Conservation (phyloP, 805 yeast genomes). For the Cyberlindnera galapagoensis region DNA sequence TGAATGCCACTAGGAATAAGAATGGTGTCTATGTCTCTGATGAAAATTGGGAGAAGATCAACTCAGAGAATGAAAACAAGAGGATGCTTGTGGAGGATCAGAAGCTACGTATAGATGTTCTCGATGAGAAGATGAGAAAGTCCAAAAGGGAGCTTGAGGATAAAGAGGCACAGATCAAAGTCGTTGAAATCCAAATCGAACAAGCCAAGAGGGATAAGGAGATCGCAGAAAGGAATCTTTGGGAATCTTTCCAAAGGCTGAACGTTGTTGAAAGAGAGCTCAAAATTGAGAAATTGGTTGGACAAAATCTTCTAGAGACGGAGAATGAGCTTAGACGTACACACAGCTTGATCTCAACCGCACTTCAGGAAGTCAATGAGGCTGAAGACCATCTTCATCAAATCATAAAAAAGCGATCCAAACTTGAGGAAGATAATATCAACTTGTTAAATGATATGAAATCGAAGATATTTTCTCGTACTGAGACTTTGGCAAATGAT, state of each 20-base stretch:
- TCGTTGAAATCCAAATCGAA: slow-evolving; percentile 9
- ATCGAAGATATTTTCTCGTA: slow-evolving; percentile 2
- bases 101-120: slow-evolving; percentile 37
- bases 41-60: slow-evolving; percentile 39
- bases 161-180: slow-evolving; percentile 24
- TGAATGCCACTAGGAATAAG: slow-evolving; percentile 55
- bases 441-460: slow-evolving; percentile 10
- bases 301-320: slow-evolving; percentile 15
- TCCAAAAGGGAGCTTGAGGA: slow-evolving; percentile 35
- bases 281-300: slow-evolving; percentile 12
- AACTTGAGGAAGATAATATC: slow-evolving; percentile 13
- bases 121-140: slow-evolving; percentile 40
- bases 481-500: slow-evolving; percentile 1
- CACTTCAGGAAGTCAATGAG: slow-evolving; percentile 17
- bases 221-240: slow-evolving; percentile 7
- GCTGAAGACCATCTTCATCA: slow-evolving; percentile 7
- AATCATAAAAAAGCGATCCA: slow-evolving; percentile 6
- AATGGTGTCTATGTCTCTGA: slow-evolving; percentile 61
- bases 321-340: slow-evolving; percentile 16
- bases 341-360: slow-evolving; percentile 8
- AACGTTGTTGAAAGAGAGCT: slow-evolving; percentile 10
- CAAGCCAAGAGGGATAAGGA: slow-evolving; percentile 11
- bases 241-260: slow-evolving; percentile 3
- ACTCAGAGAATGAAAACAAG: slow-evolving; percentile 41
- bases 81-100: slow-evolving; percentile 44